Percentiles rank a stretch among this genome's conserved stretches.
Evolutionary conservation across 768 basidiomycete species (phyloP).

Genomic region (Leucogyrophana mollusca): DNA sequence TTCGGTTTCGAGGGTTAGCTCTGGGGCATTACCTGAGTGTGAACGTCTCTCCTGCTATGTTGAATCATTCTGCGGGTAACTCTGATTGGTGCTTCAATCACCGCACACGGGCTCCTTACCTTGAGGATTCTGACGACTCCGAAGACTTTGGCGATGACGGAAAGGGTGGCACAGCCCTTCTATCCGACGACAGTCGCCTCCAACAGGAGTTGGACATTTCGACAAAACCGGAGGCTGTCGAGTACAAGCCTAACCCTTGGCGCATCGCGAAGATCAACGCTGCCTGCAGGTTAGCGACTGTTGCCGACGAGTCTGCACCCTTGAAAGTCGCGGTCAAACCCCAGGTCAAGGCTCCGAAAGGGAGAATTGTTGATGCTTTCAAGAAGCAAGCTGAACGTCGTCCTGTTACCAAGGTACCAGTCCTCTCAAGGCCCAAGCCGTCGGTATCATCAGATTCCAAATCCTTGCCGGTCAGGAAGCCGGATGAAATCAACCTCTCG

Average conservation of each 20-base stretch:
- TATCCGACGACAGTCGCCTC: slow-evolving; percentile 24
- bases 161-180: slow-evolving; percentile 7
- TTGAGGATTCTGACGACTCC: slow-evolving; percentile 16
- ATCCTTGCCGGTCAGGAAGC: too few species aligned
- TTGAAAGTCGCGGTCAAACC: slow-evolving; percentile 1
- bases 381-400: slow-evolving; percentile 36
- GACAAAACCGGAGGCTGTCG: slow-evolving; percentile 55
- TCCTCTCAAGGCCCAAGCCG: background rate
- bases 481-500: too few species aligned
- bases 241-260: slow-evolving; percentile 77
- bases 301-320: background rate
- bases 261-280: slow-evolving; percentile 81
- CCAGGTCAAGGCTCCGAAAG: slow-evolving; percentile 17
- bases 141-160: slow-evolving; percentile 19
- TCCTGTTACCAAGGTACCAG: background rate
- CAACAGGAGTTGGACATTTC: slow-evolving; percentile 60
- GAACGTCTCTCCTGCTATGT: background rate
- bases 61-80: background rate
- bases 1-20: too few species aligned
- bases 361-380: slow-evolving; percentile 46
- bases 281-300: slow-evolving; percentile 38
- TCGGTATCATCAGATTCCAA: too few species aligned
- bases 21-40: background rate
- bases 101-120: slow-evolving; percentile 8
- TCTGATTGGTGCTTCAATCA: slow-evolving; percentile 30